These are phyloP conservation scores for Peronospora belbahrii DNA, from an alignment of 352 stramenopile species.

Conservation along the genomic window DNA sequence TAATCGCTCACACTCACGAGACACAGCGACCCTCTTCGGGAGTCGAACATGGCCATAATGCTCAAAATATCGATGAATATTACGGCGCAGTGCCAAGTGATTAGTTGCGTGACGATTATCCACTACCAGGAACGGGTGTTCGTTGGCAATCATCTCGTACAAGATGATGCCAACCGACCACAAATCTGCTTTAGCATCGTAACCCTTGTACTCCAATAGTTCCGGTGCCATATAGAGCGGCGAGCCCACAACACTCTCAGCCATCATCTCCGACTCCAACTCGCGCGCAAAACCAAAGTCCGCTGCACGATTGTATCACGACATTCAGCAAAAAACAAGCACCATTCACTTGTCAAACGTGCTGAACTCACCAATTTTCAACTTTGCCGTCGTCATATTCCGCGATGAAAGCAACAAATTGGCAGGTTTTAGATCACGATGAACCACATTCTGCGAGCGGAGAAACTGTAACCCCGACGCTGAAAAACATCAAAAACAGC, in stretches of 20 bases:
- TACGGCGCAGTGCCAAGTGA: constrained; percentile 62
- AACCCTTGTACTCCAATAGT: constrained; percentile 79
- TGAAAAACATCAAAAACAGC: constrained; percentile 10
- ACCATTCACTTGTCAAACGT: too few species aligned
- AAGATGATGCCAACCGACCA: constrained; percentile 79
- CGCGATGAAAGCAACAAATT: constrained; percentile 69
- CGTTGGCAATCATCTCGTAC: constrained; percentile 80
- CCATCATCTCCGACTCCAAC: constrained; percentile 61
- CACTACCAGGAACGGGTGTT: constrained; percentile 71
- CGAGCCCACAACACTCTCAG: constrained; percentile 73
- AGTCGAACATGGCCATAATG: constrained; percentile 43
- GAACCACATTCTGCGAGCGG: constrained; percentile 65
- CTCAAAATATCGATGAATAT: constrained; percentile 76
- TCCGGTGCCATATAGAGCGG: constrained; percentile 77
- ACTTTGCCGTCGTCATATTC: constrained; percentile 51
- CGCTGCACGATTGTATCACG: constrained; percentile 23
- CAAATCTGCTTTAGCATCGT: constrained; percentile 74
- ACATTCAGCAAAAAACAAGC: constrained; percentile 19
- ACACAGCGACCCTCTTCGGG: constrained; percentile 45
- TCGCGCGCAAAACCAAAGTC: constrained; percentile 72
- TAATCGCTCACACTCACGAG: constrained; percentile 52
- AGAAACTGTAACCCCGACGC: constrained; percentile 70
- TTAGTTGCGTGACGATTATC: constrained; percentile 72
- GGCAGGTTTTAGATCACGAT: constrained; percentile 69
- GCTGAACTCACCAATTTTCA: constrained; percentile 68